A percentile compares a stretch with the other conserved stretches of the same genome.
Conservation (phyloP, 768 basidiomycete species). For the Trametes punicea region DNA sequence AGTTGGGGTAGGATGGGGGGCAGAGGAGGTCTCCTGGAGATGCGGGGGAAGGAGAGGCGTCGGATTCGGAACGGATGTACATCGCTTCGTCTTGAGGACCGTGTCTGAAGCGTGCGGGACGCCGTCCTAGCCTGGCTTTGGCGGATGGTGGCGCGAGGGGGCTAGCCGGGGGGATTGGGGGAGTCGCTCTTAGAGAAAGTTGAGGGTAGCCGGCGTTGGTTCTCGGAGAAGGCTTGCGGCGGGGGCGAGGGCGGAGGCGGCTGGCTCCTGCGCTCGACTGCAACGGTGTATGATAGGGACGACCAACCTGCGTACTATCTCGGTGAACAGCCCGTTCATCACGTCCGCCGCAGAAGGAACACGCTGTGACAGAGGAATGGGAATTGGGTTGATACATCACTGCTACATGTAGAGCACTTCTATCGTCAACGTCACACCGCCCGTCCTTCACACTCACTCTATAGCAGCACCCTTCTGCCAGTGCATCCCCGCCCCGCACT, state of each 20-base stretch:
- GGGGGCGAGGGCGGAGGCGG: not conserved
- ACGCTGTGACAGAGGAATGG: conserved; percentile 3
- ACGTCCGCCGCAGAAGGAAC: not conserved
- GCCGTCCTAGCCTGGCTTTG: not conserved
- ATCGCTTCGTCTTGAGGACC: conserved; percentile 2
- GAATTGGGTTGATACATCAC: conserved; percentile 6
- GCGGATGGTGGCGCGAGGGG: not conserved
- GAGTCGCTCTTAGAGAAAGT: too few species aligned
- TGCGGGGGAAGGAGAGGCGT: not conserved
- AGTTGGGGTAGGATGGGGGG: conserved; percentile 8
- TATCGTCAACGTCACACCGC: conserved; percentile 2
- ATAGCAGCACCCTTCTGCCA: not conserved
- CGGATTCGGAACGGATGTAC: conserved; percentile 9
- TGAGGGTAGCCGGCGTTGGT: not conserved
- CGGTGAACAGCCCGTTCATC: not conserved
- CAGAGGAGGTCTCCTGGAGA: not conserved
- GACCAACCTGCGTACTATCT: not conserved
- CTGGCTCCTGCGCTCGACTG: not conserved
- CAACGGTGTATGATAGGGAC: not conserved
- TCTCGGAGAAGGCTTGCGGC: not conserved
- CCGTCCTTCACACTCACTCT: conserved; percentile 5
- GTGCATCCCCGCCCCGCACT: not conserved
- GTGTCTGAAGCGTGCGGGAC: not conserved
- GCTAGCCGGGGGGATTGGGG: not conserved
- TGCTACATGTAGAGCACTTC: conserved; percentile 3